Base-by-base conservation (phyloP, 192 early-diverging fungal genomes). In the Coemansia sp. region DNA sequence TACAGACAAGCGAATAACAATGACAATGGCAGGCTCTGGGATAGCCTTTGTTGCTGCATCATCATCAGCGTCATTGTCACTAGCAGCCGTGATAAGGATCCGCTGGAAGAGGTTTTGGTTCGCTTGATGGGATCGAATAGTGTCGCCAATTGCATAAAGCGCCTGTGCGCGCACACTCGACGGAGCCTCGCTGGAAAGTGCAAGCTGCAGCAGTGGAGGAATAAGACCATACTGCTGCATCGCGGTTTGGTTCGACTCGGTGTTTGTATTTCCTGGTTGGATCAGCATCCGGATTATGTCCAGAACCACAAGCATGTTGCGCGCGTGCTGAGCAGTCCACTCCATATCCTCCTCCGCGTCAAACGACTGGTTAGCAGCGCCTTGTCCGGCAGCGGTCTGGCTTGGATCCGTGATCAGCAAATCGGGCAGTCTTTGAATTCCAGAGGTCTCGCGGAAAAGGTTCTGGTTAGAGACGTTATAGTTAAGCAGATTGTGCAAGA, bases 381-480 rank as follows among this genome's bases (percentile, higher is more conserved):
- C 77, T 41, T 65, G 75, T 2, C 71, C 80, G 8, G 75, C 80
- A 11, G 71, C 74, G 0, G 80, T 77, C 63, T 74, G 80, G 62
- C 75, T 82, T n/a, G 81, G 81, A 57, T 77, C 86, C 4, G 81
- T 84, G 36, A 85, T 86, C 33, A 96, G 85, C 41, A 98, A 68
- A 6, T 87, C 84, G 2, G 94, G 95, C 35, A 99, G 91, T 26
- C 89, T 87, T 64, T 96, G 91, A 51, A 98, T 94, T 64, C 94
- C 94, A 53, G 92, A 94, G 26, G 92, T 94, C 81, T 99, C 98
- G 46, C 98, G 91, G 78, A 99, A 99, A 72, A 95, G 90, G 68
- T 96, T 97, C 91, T 98, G 98, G 84, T 99, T 98, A 0, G 95
- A 97, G 8, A 95, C 92, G 71, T 99, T 99, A 77, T 96, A 95